A percentile compares a stretch with the other conserved stretches of the same genome.
Evolutionary conservation across 2,329 filamentous ascomycete species (phyloP).

Genomic region (Hypoxylon sp.): DNA sequence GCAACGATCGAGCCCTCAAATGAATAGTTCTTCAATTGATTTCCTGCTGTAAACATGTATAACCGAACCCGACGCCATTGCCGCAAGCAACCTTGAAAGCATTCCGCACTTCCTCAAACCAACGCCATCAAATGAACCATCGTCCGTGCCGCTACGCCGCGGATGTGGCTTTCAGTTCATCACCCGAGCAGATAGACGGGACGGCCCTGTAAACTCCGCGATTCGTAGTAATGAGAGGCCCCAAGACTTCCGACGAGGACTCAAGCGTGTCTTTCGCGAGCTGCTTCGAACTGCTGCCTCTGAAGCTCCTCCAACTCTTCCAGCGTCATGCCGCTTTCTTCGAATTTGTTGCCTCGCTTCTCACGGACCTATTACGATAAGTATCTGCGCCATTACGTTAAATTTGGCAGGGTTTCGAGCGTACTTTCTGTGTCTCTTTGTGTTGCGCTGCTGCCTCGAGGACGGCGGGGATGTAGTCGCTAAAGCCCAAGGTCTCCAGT

Average conservation of each 20-base stretch:
- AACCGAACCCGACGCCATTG: slow-evolving; percentile 31
- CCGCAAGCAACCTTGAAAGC: slow-evolving; percentile 23
- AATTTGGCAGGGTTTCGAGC: not conserved
- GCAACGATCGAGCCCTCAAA: slow-evolving; percentile 4
- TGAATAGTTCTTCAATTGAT: slow-evolving; percentile 24
- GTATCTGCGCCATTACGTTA: not conserved
- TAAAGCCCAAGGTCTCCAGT: slow-evolving; percentile 90
- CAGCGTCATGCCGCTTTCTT: slow-evolving; percentile 90
- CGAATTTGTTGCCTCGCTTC: slow-evolving; percentile 97
- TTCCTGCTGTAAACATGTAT: slow-evolving; percentile 6
- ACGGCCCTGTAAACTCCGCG: slow-evolving; percentile 16
- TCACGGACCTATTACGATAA: slow-evolving; percentile 77
- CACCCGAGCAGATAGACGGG: slow-evolving; percentile 9
- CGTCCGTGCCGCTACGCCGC: not conserved
- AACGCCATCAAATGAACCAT: slow-evolving; percentile 42
- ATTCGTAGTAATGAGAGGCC: slow-evolving; percentile 7
- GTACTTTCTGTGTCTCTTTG: slow-evolving; percentile 90
- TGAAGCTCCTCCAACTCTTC: slow-evolving; percentile 91
- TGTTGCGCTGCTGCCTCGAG: slow-evolving; percentile 67
- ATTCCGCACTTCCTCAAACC: slow-evolving; percentile 27
- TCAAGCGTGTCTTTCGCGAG: slow-evolving; percentile 49
- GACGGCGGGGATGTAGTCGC: slow-evolving; percentile 90
- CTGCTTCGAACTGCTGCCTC: slow-evolving; percentile 83
- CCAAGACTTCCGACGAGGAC: slow-evolving; percentile 1
- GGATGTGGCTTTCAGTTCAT: slow-evolving; percentile 1